Base-by-base conservation (phyloP, 2,329 filamentous ascomycete species). In the Colletotrichum scovillei region DNA sequence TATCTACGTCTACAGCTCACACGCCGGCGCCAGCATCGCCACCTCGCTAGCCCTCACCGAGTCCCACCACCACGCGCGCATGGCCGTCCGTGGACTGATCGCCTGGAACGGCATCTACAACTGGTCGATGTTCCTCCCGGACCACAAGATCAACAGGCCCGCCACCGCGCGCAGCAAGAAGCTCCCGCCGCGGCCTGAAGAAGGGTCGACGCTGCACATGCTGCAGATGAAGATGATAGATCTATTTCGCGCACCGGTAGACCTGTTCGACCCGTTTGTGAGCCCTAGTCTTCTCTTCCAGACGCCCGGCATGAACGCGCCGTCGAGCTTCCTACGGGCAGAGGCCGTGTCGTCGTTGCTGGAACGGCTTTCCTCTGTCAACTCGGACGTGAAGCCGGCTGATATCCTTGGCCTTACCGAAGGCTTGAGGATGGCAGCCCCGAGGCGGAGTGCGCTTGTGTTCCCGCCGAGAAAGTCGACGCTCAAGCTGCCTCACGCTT, bases 101-200 rank as follows among this genome's bases (percentile, higher is more conserved):
- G 85, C 86, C 8, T 88, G 88, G 79, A 90, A 92, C 75, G 90
- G 89, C 55, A 85, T 92, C 71, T 92, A 90, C 81, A 88, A 92
- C 81, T 92, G 90, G 91, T 90, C 89, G 69, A 88, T 84, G 79
- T 89, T 91, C 72, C 83, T 90, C 12, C 87, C 88, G 0, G 85
- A 88, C 74, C 88, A 91, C 70, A 84, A 82, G 7, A 79, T 86
- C 73, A 86, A 89, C 76, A 75, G 78, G 42, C 69, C 70, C 22
- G 49, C 69, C 12, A 38, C 55, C 49, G 16, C 66, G 14, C 53
- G 65, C 9, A 62, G 67, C 52, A 68, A 67, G 24, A 70, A 58
- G 55, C 68, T 77, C 9, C 64, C 77, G 11, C 69, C 69, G 5
- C 76, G 72, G 42, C 77, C 79, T 1, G 74, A 73, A 8, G 80